Base-by-base conservation (phyloP, 1,139 yeast genomes). In the Wickerhamomyces sp. region DNA sequence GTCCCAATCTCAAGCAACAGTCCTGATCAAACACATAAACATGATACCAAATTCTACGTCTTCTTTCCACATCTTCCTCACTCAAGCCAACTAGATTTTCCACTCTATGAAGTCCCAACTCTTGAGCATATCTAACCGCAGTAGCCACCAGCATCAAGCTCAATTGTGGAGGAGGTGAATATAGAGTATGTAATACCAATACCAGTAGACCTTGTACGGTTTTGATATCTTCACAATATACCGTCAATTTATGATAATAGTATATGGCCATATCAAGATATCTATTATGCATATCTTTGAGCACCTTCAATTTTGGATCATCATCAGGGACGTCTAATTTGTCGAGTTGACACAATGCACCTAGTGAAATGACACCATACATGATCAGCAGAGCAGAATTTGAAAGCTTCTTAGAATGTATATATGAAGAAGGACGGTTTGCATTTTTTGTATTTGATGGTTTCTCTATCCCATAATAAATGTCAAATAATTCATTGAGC, bases 51-150 rank as follows among this genome's bases (percentile, higher is more conserved):
- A 81, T 47, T 10, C 62, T 60, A 36, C 76, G 63, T 31, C 79
- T 64, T 10, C 64, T 60, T 6, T 59, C 53, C 7, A 66, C 67
- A 39, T 78, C 83, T 4, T 59, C 65, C 0, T 54, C 52, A 0
- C 71, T 46, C 27, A 78, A 54, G 0, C 72, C 69, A 8, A 56
- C 54, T 43, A 72, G 72, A 2, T 76, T 63, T 51, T 83, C 88
- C 14, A 64, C 65, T 33, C 88, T 64, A 57, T 85, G 86, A 27
- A 86, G 64, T 0, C 94, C 94, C 46, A 83, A 62, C 42, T 79
- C 84, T 52, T 76, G 81, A 0, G 88, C 86, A 52, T 71, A 74
- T 45, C 88, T 66, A 2, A 79, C 71, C 1, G 83, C 83, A 9
- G 76, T 71, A 0, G 82, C 65, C 0, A 72, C 59, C 10, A 82